Evolutionary conservation across 352 stramenopile genomes (phyloP), one percentile per base, ranked within the genome.

Genomic region (Phytopythium cucurbitacearum): DNA sequence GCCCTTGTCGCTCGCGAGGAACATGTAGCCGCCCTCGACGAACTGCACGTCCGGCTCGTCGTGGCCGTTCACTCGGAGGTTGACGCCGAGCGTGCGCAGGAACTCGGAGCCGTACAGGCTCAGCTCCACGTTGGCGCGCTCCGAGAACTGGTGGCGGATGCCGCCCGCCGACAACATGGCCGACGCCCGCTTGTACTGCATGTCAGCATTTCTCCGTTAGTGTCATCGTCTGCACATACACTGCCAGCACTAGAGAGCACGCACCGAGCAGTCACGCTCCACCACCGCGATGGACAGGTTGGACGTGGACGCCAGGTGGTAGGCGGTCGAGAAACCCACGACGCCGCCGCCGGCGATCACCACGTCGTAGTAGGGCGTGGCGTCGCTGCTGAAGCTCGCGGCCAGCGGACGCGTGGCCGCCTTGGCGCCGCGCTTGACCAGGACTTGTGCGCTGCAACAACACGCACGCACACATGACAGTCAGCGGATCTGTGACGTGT

Each of bases 271-370:
- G 51, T 90, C 80, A 28, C 78, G 81, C 63, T 94, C 84, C 15
- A 91, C 59, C 6, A 94, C 73, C 0, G 80, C 82, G 41, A 94
- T 84, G 57, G 73, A 78, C 28, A 94, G 58, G 33, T 86, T 76
- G 13, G 80, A 84, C 42, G 76, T 80, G 16, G 64, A 56, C n/a
- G 78, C 76, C 46, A 94, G 61, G 53, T 94, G 84, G 59, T 91
- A 94, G n/a, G 84, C 84, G 0, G 79, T 81, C n/a, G 84, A 94
- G 65, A 79, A 90, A 50, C 84, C 84, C 80, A 94, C 91, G 66
- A 92, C 84, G 10, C 84, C 78, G 40, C 81, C 84, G 15, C 84
- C 84, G 16, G 77, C 71, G 47, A 94, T 81, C 38, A 91, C 69
- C 41, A 94, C 81, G 56, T 94, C 84, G 45, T 90, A 92, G 56